Evolutionary conservation across 2,329 filamentous ascomycete genomes (phyloP).

Genomic region (Rhynchosporium graminicola): DNA sequence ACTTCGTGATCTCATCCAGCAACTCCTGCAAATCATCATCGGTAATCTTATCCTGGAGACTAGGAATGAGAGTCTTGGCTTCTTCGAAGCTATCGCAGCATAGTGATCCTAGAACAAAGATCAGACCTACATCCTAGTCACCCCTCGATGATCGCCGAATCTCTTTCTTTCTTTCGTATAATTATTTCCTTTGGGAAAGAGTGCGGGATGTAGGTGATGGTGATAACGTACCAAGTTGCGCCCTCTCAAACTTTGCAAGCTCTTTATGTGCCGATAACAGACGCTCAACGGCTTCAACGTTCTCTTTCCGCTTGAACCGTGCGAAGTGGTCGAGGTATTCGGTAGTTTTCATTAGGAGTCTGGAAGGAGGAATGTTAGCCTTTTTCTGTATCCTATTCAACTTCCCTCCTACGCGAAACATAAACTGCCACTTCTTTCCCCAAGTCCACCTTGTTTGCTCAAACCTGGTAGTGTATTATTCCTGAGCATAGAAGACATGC

Average conservation of each 20-base stretch:
- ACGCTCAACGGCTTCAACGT: conserved; percentile 90
- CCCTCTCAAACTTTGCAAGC: conserved; percentile 89
- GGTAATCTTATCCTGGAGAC: conserved; percentile 81
- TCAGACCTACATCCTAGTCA: conserved; percentile 8
- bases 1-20: conserved; percentile 86
- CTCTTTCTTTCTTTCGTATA: too few species aligned
- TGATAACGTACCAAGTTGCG: conserved; percentile 72
- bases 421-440: too few species aligned
- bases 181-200: too few species aligned
- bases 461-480: background rate
- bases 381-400: background rate
- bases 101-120: conserved; percentile 66
- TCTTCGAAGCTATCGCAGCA: conserved; percentile 94
- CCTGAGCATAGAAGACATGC: background rate
- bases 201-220: conserved; percentile 6
- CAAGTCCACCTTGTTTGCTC: too few species aligned
- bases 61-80: conserved; percentile 94
- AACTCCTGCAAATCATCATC: conserved; percentile 87
- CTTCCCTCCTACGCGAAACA: background rate
- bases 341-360: conserved; percentile 81
- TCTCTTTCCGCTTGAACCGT: conserved; percentile 93
- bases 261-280: conserved; percentile 77
- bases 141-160: too few species aligned
- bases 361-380: conserved; percentile 39
- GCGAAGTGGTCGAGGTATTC: conserved; percentile 94